Conservation (phyloP, 2,329 filamentous ascomycete species). For the Dothistroma septosporum region DNA sequence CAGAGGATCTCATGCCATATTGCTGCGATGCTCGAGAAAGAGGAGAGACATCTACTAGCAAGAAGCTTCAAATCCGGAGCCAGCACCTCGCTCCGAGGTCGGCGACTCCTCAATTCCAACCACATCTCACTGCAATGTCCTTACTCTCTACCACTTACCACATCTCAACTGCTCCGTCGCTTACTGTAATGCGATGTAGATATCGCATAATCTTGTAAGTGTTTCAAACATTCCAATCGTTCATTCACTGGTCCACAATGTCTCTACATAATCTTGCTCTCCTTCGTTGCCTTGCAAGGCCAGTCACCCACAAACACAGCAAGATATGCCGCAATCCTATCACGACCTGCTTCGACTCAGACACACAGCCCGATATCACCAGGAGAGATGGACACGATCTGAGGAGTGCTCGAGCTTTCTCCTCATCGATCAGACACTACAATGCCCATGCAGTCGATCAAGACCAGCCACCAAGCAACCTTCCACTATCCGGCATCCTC, state of each 20-base stretch:
- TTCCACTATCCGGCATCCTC: slow-evolving; percentile 24
- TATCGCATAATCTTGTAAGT: background rate
- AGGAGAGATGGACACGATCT: background rate
- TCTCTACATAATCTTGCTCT: background rate
- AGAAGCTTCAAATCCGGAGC: background rate
- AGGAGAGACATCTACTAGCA: background rate
- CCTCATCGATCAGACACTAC: background rate
- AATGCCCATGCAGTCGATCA: background rate
- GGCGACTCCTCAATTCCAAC: background rate
- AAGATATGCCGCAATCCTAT: no score
- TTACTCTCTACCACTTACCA: background rate
- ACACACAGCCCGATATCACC: no score
- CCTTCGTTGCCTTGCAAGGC: background rate
- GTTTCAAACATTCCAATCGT: background rate
- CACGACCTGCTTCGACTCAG: no score
- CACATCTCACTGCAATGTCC: background rate
- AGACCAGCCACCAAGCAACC: background rate
- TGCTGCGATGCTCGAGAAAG: no score
- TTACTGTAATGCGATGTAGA: background rate
- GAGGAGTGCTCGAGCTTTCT: background rate
- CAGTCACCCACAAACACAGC: no score
- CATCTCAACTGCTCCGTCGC: background rate
- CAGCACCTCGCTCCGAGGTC: background rate
- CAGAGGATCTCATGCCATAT: no score
- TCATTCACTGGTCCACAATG: background rate